These are phyloP conservation scores for Scleroderma bovista DNA, from an alignment of 768 basidiomycete species.

Conservation along the genomic window DNA sequence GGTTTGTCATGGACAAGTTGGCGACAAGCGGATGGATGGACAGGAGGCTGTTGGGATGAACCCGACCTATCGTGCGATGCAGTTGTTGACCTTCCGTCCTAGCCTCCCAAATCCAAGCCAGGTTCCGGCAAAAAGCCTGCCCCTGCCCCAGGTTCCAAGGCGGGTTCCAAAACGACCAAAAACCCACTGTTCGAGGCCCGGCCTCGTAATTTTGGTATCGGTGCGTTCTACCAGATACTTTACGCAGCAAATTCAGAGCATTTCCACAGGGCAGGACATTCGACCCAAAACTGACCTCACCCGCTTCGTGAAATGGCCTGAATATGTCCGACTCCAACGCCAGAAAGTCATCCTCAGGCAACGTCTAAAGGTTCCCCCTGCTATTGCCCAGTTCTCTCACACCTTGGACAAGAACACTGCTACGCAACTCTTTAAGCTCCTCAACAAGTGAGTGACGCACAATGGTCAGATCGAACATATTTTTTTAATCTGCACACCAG, in stretches of 20 bases:
- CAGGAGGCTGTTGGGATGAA: too few relatives aligned
- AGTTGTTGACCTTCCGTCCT: constrained; percentile 28
- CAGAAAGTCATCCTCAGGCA: constrained; percentile 98
- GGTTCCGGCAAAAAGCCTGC: constrained; percentile 82
- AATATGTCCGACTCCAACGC: constrained; percentile 95
- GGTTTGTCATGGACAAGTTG: too few relatives aligned
- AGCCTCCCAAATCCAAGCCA: constrained; percentile 68
- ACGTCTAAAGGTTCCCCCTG: constrained; percentile 96
- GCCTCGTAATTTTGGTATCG: constrained; percentile 94
- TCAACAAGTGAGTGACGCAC: constrained; percentile 66
- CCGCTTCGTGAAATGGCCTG: constrained; percentile 99
- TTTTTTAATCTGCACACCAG: constrained; percentile 6
- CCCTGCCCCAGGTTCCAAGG: constrained; percentile 75
- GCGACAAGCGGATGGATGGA: too few relatives aligned
- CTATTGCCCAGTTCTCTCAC: constrained; percentile 96
- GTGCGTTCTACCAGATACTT: constrained; percentile 37
- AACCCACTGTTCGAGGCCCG: constrained; percentile 93
- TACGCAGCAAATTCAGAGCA: neutral
- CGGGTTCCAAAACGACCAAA: constrained; percentile 70
- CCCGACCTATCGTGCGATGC: too few relatives aligned
- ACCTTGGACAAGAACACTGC: constrained; percentile 99
- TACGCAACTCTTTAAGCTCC: constrained; percentile 93
- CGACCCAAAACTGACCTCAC: constrained; percentile 86
- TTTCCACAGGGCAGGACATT: constrained; percentile 80
- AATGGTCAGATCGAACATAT: neutral